phyloP scores from a whole-genome alignment of 805 yeast species.

The Ogataea naganishii region DNA sequence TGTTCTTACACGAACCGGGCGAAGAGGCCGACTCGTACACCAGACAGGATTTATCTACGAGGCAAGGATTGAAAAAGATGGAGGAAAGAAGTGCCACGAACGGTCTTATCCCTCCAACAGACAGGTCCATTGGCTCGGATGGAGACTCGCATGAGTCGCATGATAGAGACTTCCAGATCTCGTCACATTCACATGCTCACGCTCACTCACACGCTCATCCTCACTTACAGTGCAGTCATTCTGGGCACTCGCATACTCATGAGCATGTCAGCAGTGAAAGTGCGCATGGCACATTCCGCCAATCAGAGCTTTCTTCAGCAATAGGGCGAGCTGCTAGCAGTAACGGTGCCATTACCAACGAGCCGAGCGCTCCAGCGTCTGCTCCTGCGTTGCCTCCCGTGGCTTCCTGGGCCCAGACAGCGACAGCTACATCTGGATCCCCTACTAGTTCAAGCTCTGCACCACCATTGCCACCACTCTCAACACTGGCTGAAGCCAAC shows the following conservation, averaged over 20 bases:
- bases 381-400: conserved; percentile 65
- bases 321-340: no score
- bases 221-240: no score
- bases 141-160: not conserved
- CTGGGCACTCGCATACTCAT: no score
- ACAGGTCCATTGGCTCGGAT: no score
- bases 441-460: not conserved
- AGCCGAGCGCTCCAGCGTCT: no score
- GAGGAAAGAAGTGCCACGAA: conserved; percentile 26
- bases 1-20: conserved; percentile 98
- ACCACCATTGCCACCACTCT: conserved; percentile 2
- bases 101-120: conserved; percentile 24
- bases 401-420: conserved; percentile 51
- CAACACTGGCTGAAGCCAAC: conserved; percentile 1
- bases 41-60: conserved; percentile 77
- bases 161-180: not conserved
- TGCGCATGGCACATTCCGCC: no score
- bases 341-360: conserved; percentile 15
- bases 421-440: conserved; percentile 8
- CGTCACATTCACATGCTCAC: no score
- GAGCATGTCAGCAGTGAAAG: no score
- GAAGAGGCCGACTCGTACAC: conserved; percentile 98
- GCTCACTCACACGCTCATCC: no score
- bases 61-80: conserved; percentile 52
- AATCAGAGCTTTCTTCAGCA: no score